Conservation (phyloP, 441 rosid genomes). For the Brassica hybrid region DNA sequence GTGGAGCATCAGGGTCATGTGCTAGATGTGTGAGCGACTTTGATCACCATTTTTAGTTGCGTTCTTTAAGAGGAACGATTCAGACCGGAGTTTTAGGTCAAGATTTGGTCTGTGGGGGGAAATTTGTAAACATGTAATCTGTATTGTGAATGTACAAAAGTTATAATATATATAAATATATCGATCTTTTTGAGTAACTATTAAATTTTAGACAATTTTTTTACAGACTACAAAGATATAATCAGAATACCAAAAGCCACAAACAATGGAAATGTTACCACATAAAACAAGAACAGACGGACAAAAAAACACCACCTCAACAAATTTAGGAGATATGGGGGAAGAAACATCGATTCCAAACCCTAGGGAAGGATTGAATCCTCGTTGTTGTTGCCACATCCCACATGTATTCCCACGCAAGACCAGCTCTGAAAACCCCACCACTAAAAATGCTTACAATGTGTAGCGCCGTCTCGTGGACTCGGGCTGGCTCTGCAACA, state of each 20-base stretch:
- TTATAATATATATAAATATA: slow-evolving; percentile 6
- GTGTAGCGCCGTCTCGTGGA: too few relatives aligned
- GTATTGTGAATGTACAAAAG: slow-evolving; percentile 36
- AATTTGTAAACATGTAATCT: slow-evolving; percentile 38
- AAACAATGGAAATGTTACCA: not conserved
- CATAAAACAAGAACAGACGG: not conserved
- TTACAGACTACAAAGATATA: not conserved
- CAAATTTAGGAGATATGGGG: too few relatives aligned
- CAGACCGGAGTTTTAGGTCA: slow-evolving; percentile 19
- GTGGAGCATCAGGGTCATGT: slow-evolving; percentile 23
- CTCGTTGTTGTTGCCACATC: not conserved
- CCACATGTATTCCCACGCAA: not conserved
- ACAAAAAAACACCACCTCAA: not conserved
- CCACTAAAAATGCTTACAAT: not conserved
- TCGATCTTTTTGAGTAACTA: not conserved
- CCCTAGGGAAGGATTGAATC: not conserved
- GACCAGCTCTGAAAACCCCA: not conserved
- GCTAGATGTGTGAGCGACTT: slow-evolving; percentile 39
- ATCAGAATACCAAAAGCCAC: not conserved
- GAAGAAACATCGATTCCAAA: not conserved
- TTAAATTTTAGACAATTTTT: not conserved
- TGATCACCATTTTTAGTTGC: slow-evolving; percentile 31
- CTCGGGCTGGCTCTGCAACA: too few relatives aligned
- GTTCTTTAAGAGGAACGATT: slow-evolving; percentile 26
- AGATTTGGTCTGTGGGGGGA: slow-evolving; percentile 21